Evolutionary conservation across 495 filamentous ascomycete species (phyloP), one percentile per base, ranked within the genome.

Genomic region (Venustampulla echinocandica): DNA sequence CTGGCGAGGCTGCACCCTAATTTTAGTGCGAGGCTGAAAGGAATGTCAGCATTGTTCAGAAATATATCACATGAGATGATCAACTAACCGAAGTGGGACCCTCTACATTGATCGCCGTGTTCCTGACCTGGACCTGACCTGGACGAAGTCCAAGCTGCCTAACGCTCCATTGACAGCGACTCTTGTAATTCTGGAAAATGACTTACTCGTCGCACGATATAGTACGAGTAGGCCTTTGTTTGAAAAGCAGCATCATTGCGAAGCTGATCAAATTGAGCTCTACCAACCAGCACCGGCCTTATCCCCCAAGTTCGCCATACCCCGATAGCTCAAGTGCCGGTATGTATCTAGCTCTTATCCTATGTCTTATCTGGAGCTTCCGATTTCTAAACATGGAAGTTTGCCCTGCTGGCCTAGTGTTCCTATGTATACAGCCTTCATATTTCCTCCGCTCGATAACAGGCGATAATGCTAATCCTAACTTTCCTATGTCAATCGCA

Each of bases 401-500:
- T 7, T n/a, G 27, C 6, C 39, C 37, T 14, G 10, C 18, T 25
- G 4, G 50, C 34, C 39, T 44, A 42, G 45, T 43, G 38, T 53
- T 57, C 27, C n/a, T 30, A 7, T n/a, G 27, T 30, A 38, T 50
- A n/a, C 53, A 93, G 85, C 81, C 82, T 43, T 81, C 87, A 27
- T 78, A 87, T 47, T 98, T 90, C 80, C 88, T 98, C 60, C 90
- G 92, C 63, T 85, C 93, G 41, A 87, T 85, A 68, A 95, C 92
- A 53, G 92, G 97, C 69, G 92, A 98, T 79, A 79, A 88, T 67
- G 81, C 88, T 52, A 98, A 98, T 70, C 90, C 93, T 41, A 79
- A 82, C 65, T 95, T 87, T 65, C 92, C 92, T 35, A 98, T 98
- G 73, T 97, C 97, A 77, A 84, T 98, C 61, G 93, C 93, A 34